Evolutionary conservation across 1,284 basidiomycete species (phyloP), one percentile per base, ranked within the genome.

Genomic region (Ustilago trichophora): DNA sequence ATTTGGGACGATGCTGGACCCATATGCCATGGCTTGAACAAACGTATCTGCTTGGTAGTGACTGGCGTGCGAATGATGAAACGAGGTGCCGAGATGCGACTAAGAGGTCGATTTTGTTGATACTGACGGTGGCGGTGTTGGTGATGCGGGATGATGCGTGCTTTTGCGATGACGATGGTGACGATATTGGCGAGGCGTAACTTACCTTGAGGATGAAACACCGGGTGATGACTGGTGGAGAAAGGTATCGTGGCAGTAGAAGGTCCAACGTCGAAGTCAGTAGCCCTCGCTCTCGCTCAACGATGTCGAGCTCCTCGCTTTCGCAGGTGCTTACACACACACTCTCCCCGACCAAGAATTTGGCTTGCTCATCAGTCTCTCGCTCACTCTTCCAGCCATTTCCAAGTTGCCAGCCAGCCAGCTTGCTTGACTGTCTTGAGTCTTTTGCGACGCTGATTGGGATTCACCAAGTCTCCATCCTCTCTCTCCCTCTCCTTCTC

Each of bases 191-290:
- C 33, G 38, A n/a, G 44, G 29, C 42, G 36, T 34, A 44, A 66
- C 63, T 66, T 66, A 66, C 63, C 63, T 66, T 66, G 63, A 66
- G 63, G 62, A 64, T 65, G 62, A 40, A 54, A 52, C 49, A 56
- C 60, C 48, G 60, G 53, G 50, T 65, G 62, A 65, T 65, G 62
- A 57, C 62, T 53, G 50, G 62, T 57, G 43, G 48, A 44, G 50
- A 53, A 49, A 58, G 55, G 42, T 44, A 54, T 65, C 62, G 62
- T 53, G 37, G 47, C 46, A 26, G 51, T 38, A 41, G 46, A 45
- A 54, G 49, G 43, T 41, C 45, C 54, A 50, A 50, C 6, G 40
- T 53, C 40, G 40, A 52, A 45, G 53, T 45, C 41, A 38, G 34
- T 43, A 44, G 22, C 52, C 22, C 18, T 41, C 42, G 36, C 19